These are phyloP conservation scores for Leersia perrieri DNA, from an alignment of 176 grass and related monocot species.

Conservation along the genomic window DNA sequence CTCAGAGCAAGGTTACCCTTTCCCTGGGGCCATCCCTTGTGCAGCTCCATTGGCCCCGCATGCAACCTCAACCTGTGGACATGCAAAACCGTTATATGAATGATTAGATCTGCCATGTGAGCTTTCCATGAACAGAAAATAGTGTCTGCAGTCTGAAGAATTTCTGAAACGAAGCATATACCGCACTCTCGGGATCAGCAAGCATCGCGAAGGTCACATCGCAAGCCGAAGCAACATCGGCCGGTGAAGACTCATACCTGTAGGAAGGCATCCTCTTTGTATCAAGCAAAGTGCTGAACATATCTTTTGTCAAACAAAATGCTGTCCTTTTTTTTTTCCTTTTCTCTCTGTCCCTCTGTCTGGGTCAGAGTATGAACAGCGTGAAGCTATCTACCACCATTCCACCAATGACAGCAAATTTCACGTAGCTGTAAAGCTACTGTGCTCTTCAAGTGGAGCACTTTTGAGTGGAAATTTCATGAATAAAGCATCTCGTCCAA, in stretches of 20 bases:
- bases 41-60: slow-evolving; percentile 62
- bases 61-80: slow-evolving; percentile 58
- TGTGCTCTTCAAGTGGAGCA: neutral
- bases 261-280: slow-evolving; percentile 9
- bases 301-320: neutral
- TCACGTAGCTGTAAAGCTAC: neutral
- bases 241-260: slow-evolving; percentile 73
- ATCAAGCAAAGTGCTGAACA: neutral
- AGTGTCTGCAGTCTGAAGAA: neutral
- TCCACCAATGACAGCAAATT: neutral
- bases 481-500: neutral
- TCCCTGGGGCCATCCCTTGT: slow-evolving; percentile 65
- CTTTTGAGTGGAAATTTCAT: slow-evolving; percentile 10
- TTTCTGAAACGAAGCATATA: slow-evolving; percentile 18
- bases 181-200: slow-evolving; percentile 79
- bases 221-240: slow-evolving; percentile 62
- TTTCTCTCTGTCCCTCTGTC: neutral
- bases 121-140: slow-evolving; percentile 22
- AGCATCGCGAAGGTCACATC: slow-evolving; percentile 87
- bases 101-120: slow-evolving; percentile 27
- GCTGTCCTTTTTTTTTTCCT: neutral
- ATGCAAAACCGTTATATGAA: slow-evolving; percentile 25
- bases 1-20: slow-evolving; percentile 58
- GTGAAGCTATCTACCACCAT: neutral
- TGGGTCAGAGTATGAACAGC: slow-evolving; percentile 5